Evolutionary conservation across 805 yeast genomes (phyloP).

Genomic region (Allodekkera sacchari): DNA sequence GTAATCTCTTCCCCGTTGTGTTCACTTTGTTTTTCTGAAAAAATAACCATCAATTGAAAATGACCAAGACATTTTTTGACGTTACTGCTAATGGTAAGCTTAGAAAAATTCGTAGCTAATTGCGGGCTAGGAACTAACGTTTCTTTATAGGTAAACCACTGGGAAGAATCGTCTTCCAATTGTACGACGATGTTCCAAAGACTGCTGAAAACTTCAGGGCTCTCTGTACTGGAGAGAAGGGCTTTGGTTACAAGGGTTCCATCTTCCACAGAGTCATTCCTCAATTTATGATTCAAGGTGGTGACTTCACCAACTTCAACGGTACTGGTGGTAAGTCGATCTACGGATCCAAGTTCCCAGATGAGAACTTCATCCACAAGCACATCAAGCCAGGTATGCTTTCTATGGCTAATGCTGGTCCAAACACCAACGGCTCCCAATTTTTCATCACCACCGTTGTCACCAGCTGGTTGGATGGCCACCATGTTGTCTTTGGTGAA

Average conservation of each 20-base stretch:
- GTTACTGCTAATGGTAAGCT: constrained; percentile 30
- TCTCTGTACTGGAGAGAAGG: constrained; percentile 86
- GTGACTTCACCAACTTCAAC: constrained; percentile 77
- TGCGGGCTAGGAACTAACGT: background rate
- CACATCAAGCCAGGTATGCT: constrained; percentile 77
- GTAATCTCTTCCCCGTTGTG: too few species aligned
- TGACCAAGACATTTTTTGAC: constrained; percentile 36
- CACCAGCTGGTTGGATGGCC: constrained; percentile 73
- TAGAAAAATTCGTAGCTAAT: background rate
- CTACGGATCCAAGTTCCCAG: constrained; percentile 55
- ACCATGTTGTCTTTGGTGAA: constrained; percentile 74
- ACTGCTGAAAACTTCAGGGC: constrained; percentile 79
- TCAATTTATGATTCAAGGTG: constrained; percentile 94
- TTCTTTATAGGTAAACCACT: constrained; percentile 22
- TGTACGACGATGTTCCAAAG: constrained; percentile 85
- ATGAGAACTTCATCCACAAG: constrained; percentile 61
- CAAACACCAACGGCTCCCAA: constrained; percentile 88
- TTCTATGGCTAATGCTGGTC: constrained; percentile 92
- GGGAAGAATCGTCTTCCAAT: constrained; percentile 70
- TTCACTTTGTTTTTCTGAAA: too few species aligned
- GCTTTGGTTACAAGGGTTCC: constrained; percentile 79
- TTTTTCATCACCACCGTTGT: constrained; percentile 80
- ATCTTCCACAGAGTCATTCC: constrained; percentile 97
- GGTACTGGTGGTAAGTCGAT: constrained; percentile 93
- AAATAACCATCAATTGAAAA: constrained; percentile 13